Percentiles rank a stretch among this genome's conserved stretches.
Conservation (phyloP, 148 eudicot genomes). For the Chenopodium quinoa region DNA sequence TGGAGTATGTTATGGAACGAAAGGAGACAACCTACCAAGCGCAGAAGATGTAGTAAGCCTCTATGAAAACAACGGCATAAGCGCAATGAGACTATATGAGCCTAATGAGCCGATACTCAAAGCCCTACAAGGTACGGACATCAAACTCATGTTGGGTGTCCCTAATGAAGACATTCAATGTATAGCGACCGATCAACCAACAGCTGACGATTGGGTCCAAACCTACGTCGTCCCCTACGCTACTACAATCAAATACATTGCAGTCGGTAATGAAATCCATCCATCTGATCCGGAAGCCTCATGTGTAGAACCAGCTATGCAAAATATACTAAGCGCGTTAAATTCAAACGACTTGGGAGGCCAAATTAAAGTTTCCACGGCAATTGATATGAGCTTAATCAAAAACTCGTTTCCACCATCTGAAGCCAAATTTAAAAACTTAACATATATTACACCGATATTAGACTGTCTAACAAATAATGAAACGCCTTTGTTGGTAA, state of each 20-base stretch:
- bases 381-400: constrained; percentile 1
- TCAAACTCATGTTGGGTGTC: constrained; percentile 14
- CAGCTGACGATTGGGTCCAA: constrained; percentile 3
- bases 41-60: constrained; percentile 11
- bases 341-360: constrained; percentile 16
- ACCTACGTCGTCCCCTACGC: constrained; percentile 20
- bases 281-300: neutral
- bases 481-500: constrained; percentile 31
- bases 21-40: constrained; percentile 4
- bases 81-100: constrained; percentile 17
- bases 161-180: constrained; percentile 7
- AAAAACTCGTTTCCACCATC: constrained; percentile 32
- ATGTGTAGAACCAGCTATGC: constrained; percentile 14
- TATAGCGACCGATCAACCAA: neutral
- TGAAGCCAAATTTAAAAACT: constrained; percentile 3
- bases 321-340: constrained; percentile 15
- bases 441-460: constrained; percentile 18
- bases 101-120: constrained; percentile 8
- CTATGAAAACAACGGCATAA: constrained; percentile 7
- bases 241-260: constrained; percentile 11
- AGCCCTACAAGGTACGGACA: constrained; percentile 20
- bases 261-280: constrained; percentile 23
- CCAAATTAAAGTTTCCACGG: constrained; percentile 29
- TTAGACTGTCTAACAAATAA: constrained; percentile 20
- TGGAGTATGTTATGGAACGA: constrained; percentile 11